A percentile compares a stretch with the other conserved stretches of the same genome.
phyloP scores from a whole-genome alignment of 768 basidiomycete species.

The Agaricus blazei region DNA sequence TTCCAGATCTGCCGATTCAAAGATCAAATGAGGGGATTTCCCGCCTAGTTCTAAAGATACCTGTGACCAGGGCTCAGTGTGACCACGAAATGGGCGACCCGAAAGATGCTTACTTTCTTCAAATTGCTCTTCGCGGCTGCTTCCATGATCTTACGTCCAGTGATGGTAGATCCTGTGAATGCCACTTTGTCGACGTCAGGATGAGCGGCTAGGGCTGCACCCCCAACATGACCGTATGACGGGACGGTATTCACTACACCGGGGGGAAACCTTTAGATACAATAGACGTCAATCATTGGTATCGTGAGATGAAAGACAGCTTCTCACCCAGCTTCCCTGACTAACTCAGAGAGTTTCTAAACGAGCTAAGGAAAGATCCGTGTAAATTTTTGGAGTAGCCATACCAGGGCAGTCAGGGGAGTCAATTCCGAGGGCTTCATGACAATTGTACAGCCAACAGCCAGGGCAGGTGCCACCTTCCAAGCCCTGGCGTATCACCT shows the following conservation, averaged over 20 bases:
- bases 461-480: slow-evolving; percentile 93
- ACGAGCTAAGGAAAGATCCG: slow-evolving; percentile 6
- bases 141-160: slow-evolving; percentile 86
- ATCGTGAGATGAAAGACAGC: slow-evolving; percentile 5
- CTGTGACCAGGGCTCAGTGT: slow-evolving; percentile 27
- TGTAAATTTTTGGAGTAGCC: slow-evolving; percentile 15
- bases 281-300: slow-evolving; percentile 4
- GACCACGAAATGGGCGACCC: background rate
- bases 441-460: slow-evolving; percentile 87
- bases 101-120: slow-evolving; percentile 61
- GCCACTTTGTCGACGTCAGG: slow-evolving; percentile 90
- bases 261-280: slow-evolving; percentile 64
- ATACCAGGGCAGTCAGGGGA: slow-evolving; percentile 75
- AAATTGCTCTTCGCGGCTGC: slow-evolving; percentile 91
- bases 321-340: slow-evolving; percentile 76
- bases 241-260: slow-evolving; percentile 90
- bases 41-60: slow-evolving; percentile 93
- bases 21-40: slow-evolving; percentile 86
- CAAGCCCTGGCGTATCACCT: slow-evolving; percentile 50
- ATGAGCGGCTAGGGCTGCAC: slow-evolving; percentile 80
- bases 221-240: slow-evolving; percentile 77
- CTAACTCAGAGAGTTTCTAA: slow-evolving; percentile 78
- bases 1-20: slow-evolving; percentile 88
- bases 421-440: slow-evolving; percentile 93
- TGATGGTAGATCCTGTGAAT: slow-evolving; percentile 89